Evolutionary conservation across 164 flowering plant species (phyloP), one percentile per base, ranked within the genome.

Genomic region (Aristolochia contorta): DNA sequence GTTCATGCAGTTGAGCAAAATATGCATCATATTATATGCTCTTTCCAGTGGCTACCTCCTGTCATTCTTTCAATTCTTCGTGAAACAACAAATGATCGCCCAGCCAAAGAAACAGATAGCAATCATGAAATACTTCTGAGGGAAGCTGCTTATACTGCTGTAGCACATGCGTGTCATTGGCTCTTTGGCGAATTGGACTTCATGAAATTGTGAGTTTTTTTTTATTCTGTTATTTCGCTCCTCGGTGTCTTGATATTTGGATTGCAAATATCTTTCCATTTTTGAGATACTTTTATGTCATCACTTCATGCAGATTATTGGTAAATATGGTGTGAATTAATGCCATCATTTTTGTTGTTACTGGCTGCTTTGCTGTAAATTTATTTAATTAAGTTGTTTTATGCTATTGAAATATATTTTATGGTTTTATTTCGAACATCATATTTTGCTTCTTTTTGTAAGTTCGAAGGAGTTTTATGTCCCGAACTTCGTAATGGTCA

Each of bases 71-170:
- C 97, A 25, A 85, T 88, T 68, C 96, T 93, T 72, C 85, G 83
- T 74, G 99, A 93, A 61, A 87, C 97, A 62, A 88, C 88, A 96
- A 79, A 67, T 76, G 82, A 84, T 56, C 86, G 92, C 65, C 82
- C 97, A 61, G 60, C 84, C 67, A 76, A 85, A 22, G 88, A 79
- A 55, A 79, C 80, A 69, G 89, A 87, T 72, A 82, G 90, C 19
- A 85, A 86, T 66, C 79, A 82, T 19, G 84, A 78, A n/a, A 76
- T 93, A 79, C 95, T 93, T 64, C 92, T 88, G 16, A 93, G 91
- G 72, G 99, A 91, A 75, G 99, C 97, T 78, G 95, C 96, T 59
- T 94, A 91, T 80, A 86, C 87, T 67, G 95, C 97, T 69, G 86
- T 89, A 60, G 97, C 95, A 63, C 84, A 88, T 78, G 93, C 88